phyloP scores from a whole-genome alignment of 2,329 filamentous ascomycete species.

The Orbilia ellipsospora region DNA sequence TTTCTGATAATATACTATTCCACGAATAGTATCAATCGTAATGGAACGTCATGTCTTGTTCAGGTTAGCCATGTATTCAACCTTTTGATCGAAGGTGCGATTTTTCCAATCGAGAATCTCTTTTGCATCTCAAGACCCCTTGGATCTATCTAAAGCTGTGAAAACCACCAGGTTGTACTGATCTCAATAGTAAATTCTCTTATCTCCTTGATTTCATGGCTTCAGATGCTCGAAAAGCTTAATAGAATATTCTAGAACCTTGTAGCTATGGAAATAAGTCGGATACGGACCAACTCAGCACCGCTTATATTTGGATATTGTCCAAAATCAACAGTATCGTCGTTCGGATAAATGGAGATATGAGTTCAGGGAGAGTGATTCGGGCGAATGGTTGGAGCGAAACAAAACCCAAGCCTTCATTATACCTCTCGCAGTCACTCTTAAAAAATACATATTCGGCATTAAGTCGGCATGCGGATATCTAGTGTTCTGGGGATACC shows the following conservation, averaged over 20 bases:
- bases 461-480: slow-evolving; percentile 18
- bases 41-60: too few species aligned
- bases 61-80: too few species aligned
- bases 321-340: not conserved
- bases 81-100: too few species aligned
- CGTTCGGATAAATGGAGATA: slow-evolving; percentile 4
- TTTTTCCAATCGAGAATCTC: too few species aligned
- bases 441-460: not conserved
- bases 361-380: not conserved
- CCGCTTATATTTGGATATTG: not conserved
- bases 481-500: slow-evolving; percentile 12
- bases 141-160: not conserved
- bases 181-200: not conserved
- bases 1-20: too few species aligned
- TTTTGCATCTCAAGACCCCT: not conserved
- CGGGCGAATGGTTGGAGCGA: too few species aligned
- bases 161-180: not conserved
- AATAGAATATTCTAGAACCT: not conserved
- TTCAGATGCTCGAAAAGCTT: not conserved
- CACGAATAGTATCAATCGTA: too few species aligned
- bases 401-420: too few species aligned
- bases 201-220: not conserved
- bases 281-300: not conserved
- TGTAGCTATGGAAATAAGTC: not conserved
- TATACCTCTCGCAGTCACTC: too few species aligned